Evolutionary conservation across 306 rosid genomes (phyloP), one percentile per base, ranked within the genome.

Genomic region (Prunus padus): DNA sequence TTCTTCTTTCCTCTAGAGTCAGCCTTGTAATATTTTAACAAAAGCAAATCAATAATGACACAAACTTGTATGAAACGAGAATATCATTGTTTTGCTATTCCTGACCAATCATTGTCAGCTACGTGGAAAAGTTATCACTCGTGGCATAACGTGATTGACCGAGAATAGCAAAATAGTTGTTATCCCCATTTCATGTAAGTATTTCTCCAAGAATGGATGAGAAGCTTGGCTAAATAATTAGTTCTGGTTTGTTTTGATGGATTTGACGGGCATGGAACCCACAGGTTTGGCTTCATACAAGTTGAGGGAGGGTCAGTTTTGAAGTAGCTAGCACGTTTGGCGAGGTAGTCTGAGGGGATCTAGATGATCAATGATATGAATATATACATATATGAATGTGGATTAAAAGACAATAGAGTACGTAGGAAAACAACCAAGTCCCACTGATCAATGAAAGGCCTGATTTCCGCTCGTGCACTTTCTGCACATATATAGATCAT

Each of bases 401-500:
- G 33, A 22, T 61, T 61, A 61, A 22, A 61, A 28, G 66, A 61
- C 66, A 61, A 61, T 2, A 61, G 14, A 61, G 66, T 61, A 61
- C 47, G 25, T 33, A 33, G 22, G 44, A 4, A 62, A 62, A 28
- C 25, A 33, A 61, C 25, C 1, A 33, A 63, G 37, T 61, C 66
- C 42, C 66, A 28, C 66, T 14, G 11, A 59, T 22, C 18, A 65
- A 40, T 37, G 66, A 37, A 46, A 26, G 59, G 47, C 14, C 31
- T 73, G 45, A 73, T 60, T 45, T 54, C 81, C 71, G 82, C 82
- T 77, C 85, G 82, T 82, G 85, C 85, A 62, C 31, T 67, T 30
- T 56, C 85, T 72, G 78, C 76, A 16, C 4, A 16, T 4, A 59
- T 16, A 26, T 49, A 59, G 25, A 54, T 46, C 44, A 13, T 54